phyloP scores from a whole-genome alignment of 441 rosid genomes.

The Monsonia emarginata region DNA sequence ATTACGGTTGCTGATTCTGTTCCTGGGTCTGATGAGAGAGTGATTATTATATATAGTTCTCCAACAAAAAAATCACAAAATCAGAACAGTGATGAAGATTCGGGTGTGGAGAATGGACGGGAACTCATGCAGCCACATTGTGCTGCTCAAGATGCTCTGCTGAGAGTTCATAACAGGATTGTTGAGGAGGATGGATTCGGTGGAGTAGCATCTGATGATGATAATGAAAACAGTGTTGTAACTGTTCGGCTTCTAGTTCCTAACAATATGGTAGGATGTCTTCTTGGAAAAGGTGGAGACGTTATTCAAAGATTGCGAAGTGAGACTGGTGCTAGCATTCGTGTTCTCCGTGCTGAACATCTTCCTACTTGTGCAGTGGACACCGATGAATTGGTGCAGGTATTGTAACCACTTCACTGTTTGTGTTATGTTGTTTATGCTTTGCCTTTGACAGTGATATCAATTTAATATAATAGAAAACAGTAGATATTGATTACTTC shows the following conservation, averaged over 20 bases:
- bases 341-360: constrained; percentile 43
- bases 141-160: constrained; percentile 58
- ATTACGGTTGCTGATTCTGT: constrained; percentile 46
- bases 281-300: constrained; percentile 49
- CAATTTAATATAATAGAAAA: background rate
- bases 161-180: constrained; percentile 46
- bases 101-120: constrained; percentile 18
- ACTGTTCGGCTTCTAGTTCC: constrained; percentile 48
- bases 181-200: constrained; percentile 38
- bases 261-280: constrained; percentile 46
- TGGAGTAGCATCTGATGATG: constrained; percentile 35
- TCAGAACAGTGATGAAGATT: constrained; percentile 21
- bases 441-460: background rate
- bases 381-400: constrained; percentile 58
- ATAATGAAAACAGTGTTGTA: constrained; percentile 27
- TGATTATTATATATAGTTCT: constrained; percentile 41
- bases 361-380: constrained; percentile 47
- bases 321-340: constrained; percentile 45
- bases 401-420: constrained; percentile 16
- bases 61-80: constrained; percentile 22
- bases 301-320: constrained; percentile 45
- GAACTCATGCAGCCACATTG: constrained; percentile 35
- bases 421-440: background rate
- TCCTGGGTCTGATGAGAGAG: constrained; percentile 58
- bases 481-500: background rate